Evolutionary conservation across 768 basidiomycete species (phyloP).

Genomic region (Leccinum truebloodii): DNA sequence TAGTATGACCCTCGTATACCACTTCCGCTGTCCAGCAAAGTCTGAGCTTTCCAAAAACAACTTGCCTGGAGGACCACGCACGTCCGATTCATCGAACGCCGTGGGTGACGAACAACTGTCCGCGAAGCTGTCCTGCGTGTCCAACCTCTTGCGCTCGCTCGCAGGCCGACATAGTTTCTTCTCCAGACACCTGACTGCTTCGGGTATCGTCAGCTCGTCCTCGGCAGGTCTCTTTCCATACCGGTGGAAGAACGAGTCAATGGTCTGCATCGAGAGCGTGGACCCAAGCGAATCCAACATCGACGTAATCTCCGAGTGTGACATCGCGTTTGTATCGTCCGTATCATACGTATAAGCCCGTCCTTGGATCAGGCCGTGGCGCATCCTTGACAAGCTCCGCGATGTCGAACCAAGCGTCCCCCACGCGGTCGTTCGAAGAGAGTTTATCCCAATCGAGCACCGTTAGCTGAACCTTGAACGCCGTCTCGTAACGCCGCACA

Average conservation of each 20-base stretch:
- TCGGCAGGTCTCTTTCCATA: slow-evolving; percentile 60
- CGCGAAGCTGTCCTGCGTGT: slow-evolving; percentile 43
- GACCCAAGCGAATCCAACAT: slow-evolving; percentile 98
- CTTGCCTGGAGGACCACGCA: slow-evolving; percentile 34
- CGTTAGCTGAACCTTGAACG: slow-evolving; percentile 75
- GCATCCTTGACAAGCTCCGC: slow-evolving; percentile 66
- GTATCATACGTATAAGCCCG: slow-evolving; percentile 38
- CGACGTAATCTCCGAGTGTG: slow-evolving; percentile 84
- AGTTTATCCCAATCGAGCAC: slow-evolving; percentile 98
- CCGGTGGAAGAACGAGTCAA: slow-evolving; percentile 79
- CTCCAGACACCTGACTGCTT: slow-evolving; percentile 86
- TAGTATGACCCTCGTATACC: too few relatives aligned
- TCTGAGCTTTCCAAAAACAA: slow-evolving; percentile 55
- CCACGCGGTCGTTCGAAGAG: slow-evolving; percentile 85
- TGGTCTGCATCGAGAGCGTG: slow-evolving; percentile 77
- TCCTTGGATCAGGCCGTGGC: slow-evolving; percentile 60
- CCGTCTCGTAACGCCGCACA: slow-evolving; percentile 82
- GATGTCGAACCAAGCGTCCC: slow-evolving; percentile 73
- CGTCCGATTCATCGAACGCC: slow-evolving; percentile 42
- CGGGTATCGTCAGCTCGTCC: slow-evolving; percentile 76
- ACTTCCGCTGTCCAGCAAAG: slow-evolving; percentile 51
- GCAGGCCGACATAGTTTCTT: slow-evolving; percentile 72
- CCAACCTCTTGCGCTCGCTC: slow-evolving; percentile 68
- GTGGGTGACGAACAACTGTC: slow-evolving; percentile 56
- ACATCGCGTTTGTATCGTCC: slow-evolving; percentile 74